A percentile compares a stretch with the other conserved stretches of the same genome.
Conservation (phyloP, 1,284 basidiomycete genomes). For the Rhodotorula glutinis region DNA sequence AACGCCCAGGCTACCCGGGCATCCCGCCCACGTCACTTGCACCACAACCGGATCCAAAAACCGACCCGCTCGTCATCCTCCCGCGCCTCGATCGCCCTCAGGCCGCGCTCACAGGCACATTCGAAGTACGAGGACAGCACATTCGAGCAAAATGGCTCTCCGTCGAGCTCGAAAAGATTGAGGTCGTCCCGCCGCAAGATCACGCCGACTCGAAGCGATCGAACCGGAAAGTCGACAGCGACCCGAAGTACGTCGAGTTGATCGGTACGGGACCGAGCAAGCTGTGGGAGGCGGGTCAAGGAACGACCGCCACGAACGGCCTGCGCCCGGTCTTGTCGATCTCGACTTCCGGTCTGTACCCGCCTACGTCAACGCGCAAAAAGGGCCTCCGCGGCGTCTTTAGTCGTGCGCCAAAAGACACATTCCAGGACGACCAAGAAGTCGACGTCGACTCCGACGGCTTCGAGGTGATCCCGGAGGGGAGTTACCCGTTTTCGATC, state of each 20-base stretch:
- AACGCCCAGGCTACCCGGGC: constrained; percentile 22
- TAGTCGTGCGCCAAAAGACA: background rate
- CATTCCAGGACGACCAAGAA: background rate
- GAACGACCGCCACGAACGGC: background rate
- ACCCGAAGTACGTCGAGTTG: constrained; percentile 22
- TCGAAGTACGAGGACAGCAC: constrained; percentile 16
- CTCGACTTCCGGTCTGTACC: background rate
- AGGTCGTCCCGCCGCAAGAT: too few relatives aligned
- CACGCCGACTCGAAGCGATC: too few relatives aligned
- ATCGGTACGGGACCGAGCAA: constrained; percentile 31
- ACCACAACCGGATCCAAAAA: background rate
- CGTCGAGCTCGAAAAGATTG: constrained; percentile 35
- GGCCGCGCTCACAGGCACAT: constrained; percentile 16
- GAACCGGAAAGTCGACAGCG: background rate
- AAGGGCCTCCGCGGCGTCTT: constrained; percentile 16
- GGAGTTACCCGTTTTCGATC: constrained; percentile 33
- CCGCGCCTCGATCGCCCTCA: constrained; percentile 13
- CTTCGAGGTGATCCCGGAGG: constrained; percentile 29
- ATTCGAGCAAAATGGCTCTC: constrained; percentile 18
- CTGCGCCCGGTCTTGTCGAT: background rate
- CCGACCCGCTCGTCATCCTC: constrained; percentile 20
- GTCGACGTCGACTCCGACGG: constrained; percentile 13
- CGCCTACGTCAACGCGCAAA: background rate
- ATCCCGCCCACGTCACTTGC: constrained; percentile 19
- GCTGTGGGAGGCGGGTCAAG: constrained; percentile 28